Percentiles rank a stretch among this genome's conserved stretches.
Evolutionary conservation across 2,329 filamentous ascomycete genomes (phyloP).

Genomic region (Orbilia brochopaga): DNA sequence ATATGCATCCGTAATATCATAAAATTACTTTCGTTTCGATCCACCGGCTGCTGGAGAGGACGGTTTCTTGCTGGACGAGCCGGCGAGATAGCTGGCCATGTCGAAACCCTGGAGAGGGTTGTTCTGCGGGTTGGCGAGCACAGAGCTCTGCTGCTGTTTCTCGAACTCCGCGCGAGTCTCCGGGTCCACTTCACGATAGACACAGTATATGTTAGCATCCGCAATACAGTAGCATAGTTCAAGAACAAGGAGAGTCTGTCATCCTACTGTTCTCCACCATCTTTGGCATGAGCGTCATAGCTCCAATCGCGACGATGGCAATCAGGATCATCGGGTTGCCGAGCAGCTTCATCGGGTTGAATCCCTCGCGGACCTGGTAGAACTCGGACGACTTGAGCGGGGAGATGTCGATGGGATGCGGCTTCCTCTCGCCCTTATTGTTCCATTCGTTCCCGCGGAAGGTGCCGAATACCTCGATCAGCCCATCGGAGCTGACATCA

Average conservation of each 20-base stretch:
- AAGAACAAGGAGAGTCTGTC: slow-evolving; percentile 1
- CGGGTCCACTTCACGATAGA: slow-evolving; percentile 77
- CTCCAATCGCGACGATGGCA: slow-evolving; percentile 77
- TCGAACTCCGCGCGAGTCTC: slow-evolving; percentile 93
- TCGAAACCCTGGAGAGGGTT: slow-evolving; percentile 66
- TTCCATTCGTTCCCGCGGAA: slow-evolving; percentile 88
- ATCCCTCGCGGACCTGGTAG: slow-evolving; percentile 67
- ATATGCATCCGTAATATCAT: slow-evolving; percentile 4
- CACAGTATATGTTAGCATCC: slow-evolving; percentile 13
- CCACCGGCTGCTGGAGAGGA: slow-evolving; percentile 15
- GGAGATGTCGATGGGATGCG: slow-evolving; percentile 63
- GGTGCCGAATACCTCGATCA: slow-evolving; percentile 75
- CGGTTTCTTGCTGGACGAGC: slow-evolving; percentile 55
- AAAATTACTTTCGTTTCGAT: slow-evolving; percentile 30
- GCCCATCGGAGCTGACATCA: slow-evolving; percentile 67
- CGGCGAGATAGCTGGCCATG: slow-evolving; percentile 69
- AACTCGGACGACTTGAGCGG: slow-evolving; percentile 71
- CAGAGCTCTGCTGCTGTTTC: slow-evolving; percentile 77
- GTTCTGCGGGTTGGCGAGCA: slow-evolving; percentile 56
- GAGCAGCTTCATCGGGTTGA: slow-evolving; percentile 55
- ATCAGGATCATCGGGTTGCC: slow-evolving; percentile 92
- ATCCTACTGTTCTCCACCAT: slow-evolving; percentile 90
- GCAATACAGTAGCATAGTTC: slow-evolving; percentile 7
- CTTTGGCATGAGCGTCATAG: slow-evolving; percentile 94
- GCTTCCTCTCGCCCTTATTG: slow-evolving; percentile 74